Evolutionary conservation across 2,329 filamentous ascomycete genomes (phyloP).

Genomic region (Didymella keratinophila): DNA sequence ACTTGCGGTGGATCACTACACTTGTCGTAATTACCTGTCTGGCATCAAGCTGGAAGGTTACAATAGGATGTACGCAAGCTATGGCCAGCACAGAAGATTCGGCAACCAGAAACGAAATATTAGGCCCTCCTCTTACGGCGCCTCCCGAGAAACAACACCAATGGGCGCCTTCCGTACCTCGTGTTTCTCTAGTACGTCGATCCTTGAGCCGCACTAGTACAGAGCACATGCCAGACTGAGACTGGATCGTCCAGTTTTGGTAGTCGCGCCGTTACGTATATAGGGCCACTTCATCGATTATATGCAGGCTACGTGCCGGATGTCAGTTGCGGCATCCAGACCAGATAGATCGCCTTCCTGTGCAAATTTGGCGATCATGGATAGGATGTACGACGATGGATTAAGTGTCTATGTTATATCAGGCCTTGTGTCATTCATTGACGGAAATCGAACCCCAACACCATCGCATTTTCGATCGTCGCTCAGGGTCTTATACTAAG

Average conservation of each 20-base stretch:
- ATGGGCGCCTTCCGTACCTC: neutral
- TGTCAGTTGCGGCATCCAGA: neutral
- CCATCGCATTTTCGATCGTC: neutral
- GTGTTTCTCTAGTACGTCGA: neutral
- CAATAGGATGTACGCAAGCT: neutral
- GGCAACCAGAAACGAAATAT: neutral
- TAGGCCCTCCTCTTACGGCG: neutral
- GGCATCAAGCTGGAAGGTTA: conserved; percentile 2
- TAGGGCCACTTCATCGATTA: neutral
- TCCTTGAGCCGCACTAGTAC: conserved; percentile 10
- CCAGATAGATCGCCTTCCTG: neutral
- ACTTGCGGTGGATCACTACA: neutral
- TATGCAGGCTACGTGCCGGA: neutral
- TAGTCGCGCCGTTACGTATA: neutral
- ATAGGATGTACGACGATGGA: conserved; percentile 17
- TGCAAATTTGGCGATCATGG: conserved; percentile 2
- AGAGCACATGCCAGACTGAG: neutral
- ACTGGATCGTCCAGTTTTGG: neutral
- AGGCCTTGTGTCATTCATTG: neutral
- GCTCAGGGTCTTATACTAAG: neutral
- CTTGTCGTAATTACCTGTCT: neutral
- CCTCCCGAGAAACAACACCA: conserved; percentile 5
- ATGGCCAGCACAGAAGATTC: neutral
- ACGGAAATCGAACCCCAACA: neutral
- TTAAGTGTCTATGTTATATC: neutral